Percentiles rank a stretch among this genome's conserved stretches.
These are phyloP conservation scores for Cladorrhinum sp. DNA, from an alignment of 2,329 filamentous ascomycete genomes.

Conservation along the genomic window DNA sequence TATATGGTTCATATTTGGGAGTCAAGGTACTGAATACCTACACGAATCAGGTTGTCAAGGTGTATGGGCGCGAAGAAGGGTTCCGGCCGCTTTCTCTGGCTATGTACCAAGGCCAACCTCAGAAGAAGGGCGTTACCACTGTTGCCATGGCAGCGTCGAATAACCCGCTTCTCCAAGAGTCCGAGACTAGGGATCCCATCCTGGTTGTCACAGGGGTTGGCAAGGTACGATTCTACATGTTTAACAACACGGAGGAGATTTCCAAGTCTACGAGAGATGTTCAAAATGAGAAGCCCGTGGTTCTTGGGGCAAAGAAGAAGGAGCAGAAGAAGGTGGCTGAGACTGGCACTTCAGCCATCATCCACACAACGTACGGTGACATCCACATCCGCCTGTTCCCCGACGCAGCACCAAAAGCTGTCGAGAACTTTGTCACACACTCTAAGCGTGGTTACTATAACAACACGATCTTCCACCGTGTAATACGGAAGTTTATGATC, in stretches of 20 bases:
- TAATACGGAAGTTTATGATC: slow-evolving; percentile 99
- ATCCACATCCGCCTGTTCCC: slow-evolving; percentile 92
- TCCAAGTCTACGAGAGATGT: slow-evolving; percentile 84
- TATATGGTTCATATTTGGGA: slow-evolving; percentile 89
- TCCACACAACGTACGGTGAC: slow-evolving; percentile 93
- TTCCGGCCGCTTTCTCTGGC: slow-evolving; percentile 79
- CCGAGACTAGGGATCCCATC: slow-evolving; percentile 86
- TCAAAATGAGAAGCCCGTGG: slow-evolving; percentile 87
- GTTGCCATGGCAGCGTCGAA: slow-evolving; percentile 95
- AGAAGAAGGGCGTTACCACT: slow-evolving; percentile 89
- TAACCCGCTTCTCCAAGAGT: slow-evolving; percentile 90
- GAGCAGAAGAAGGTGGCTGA: slow-evolving; percentile 62
- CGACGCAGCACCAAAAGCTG: slow-evolving; percentile 85
- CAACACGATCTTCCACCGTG: slow-evolving; percentile 92
- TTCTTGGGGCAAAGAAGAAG: slow-evolving; percentile 57
- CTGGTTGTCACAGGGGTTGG: slow-evolving; percentile 78
- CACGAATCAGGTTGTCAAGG: slow-evolving; percentile 86
- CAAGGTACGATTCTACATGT: slow-evolving; percentile 96
- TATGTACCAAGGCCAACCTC: slow-evolving; percentile 91
- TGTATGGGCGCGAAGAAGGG: slow-evolving; percentile 87
- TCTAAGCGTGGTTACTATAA: slow-evolving; percentile 92
- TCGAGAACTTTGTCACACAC: slow-evolving; percentile 97
- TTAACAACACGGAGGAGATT: slow-evolving; percentile 83
- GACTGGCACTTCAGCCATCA: slow-evolving; percentile 72
- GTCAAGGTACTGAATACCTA: slow-evolving; percentile 95